phyloP scores from a whole-genome alignment of 176 grass and related monocot genomes.

The Tuctoria greenei region DNA sequence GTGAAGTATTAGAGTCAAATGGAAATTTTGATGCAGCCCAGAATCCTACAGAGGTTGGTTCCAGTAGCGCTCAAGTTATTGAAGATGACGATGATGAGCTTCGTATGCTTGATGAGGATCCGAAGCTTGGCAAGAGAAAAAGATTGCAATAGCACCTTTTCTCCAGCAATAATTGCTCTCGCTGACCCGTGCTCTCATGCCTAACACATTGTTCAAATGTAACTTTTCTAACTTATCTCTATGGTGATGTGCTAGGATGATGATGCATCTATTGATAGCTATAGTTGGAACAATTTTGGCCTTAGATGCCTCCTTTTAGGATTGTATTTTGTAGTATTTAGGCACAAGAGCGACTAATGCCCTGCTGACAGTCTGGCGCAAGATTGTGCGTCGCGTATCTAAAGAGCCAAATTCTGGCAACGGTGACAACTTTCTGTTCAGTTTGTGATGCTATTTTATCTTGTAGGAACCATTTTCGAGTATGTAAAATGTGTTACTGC shows the following conservation, averaged over 20 bases:
- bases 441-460: neutral
- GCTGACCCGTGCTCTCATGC: slow-evolving; percentile 42
- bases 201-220: slow-evolving; percentile 54
- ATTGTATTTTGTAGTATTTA: slow-evolving; percentile 70
- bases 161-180: slow-evolving; percentile 28
- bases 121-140: slow-evolving; percentile 60
- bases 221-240: slow-evolving; percentile 40
- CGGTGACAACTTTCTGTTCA: neutral
- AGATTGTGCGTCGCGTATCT: slow-evolving; percentile 20
- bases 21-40: slow-evolving; percentile 42
- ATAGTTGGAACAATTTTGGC: slow-evolving; percentile 25
- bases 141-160: slow-evolving; percentile 61
- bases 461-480: neutral
- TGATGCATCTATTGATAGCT: slow-evolving; percentile 23
- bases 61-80: slow-evolving; percentile 55
- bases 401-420: neutral
- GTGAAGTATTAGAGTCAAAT: slow-evolving; percentile 51
- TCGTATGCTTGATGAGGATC: slow-evolving; percentile 49
- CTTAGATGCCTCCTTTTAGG: slow-evolving; percentile 30
- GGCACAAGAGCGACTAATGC: slow-evolving; percentile 37
- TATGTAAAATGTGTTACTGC: too few species aligned
- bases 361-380: slow-evolving; percentile 32
- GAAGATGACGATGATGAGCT: slow-evolving; percentile 62
- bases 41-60: neutral
- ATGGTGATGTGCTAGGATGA: slow-evolving; percentile 32